Evolutionary conservation across 345 rosid genomes (phyloP), one percentile per base, ranked within the genome.

Genomic region (Syzygium oleosum): DNA sequence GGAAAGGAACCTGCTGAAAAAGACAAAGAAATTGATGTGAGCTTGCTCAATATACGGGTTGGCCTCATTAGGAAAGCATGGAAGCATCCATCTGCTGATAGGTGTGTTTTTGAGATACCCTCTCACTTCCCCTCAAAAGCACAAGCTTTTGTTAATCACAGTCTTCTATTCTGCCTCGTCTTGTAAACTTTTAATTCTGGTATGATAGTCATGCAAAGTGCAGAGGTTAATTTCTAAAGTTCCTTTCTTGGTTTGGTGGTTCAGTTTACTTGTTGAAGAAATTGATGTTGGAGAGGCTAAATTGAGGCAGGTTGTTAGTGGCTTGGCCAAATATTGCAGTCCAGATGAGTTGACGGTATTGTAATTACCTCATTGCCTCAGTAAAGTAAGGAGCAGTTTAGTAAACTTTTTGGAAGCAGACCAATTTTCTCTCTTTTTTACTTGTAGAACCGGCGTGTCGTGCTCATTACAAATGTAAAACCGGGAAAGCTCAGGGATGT

Each of bases 81-180:
- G 98, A 98, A 98, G 88, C 99, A 98, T 91, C 99, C 99, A 21
- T 96, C 99, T 23, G 99, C 99, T 12, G 99, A 98, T 91, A 98
- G 99, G 99, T 96, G 92, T 86, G 87, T 87, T 85, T 89, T 88
- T 87, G 84, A 88, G 87, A 79, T 63, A 51, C 65, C 78, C 88
- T 85, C 23, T 88, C 43, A 89, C 43, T 88, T 38, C 19, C 83
- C 38, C 63, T 46, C 16, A 25, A 86, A 63, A n/a, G 46, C 1
- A 19, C 56, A 65, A 73, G 80, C 53, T 85, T 53, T 52, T 85
- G 16, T 85, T 31, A 85, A 85, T 38, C 46, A 54, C 12, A n/a
- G 38, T 51, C 55, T 51, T 52, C 25, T 10, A 54, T 52, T 55
- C 16, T 84, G 61, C 61, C 19, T 11, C 11, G n/a, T 54, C 56